Conservation (phyloP, 257 asterid genomes). For the Agastache rugosa region DNA sequence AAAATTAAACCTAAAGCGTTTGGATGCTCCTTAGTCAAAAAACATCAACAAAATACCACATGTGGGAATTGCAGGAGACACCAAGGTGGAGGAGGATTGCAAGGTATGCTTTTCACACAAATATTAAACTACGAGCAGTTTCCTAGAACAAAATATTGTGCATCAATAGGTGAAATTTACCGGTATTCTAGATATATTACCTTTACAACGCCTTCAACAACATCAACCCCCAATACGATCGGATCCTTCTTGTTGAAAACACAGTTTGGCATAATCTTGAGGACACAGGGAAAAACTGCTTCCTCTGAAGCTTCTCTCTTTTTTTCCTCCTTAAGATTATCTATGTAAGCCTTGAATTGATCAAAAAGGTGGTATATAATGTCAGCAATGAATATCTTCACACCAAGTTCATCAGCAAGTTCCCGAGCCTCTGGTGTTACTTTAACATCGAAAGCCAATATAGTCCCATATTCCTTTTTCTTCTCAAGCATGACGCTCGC, state of each 20-base stretch:
- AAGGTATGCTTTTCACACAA: neutral
- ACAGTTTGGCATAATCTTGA: slow-evolving; percentile 83
- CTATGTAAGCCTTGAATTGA: slow-evolving; percentile 95
- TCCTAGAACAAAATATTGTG: neutral
- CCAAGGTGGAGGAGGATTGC: neutral
- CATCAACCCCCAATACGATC: slow-evolving; percentile 91
- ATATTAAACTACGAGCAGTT: neutral
- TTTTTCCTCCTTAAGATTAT: slow-evolving; percentile 93
- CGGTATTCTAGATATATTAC: slow-evolving; percentile 44
- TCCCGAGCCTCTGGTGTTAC: slow-evolving; percentile 94
- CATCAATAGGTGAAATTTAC: neutral
- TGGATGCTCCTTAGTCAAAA: neutral
- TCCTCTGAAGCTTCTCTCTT: slow-evolving; percentile 91
- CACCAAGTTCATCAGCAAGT: slow-evolving; percentile 90
- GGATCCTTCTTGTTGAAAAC: slow-evolving; percentile 96
- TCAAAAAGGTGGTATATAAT: slow-evolving; percentile 88
- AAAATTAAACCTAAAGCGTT: neutral
- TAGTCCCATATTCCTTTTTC: slow-evolving; percentile 89
- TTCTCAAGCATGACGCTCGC: slow-evolving; percentile 99
- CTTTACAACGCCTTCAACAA: slow-evolving; percentile 82
- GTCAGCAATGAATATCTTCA: slow-evolving; percentile 83
- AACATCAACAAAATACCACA: neutral
- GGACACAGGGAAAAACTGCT: slow-evolving; percentile 96
- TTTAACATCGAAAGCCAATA: slow-evolving; percentile 93
- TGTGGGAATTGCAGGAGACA: neutral